Evolutionary conservation across 2,329 filamentous ascomycete species (phyloP).

Genomic region (Botrytis deweyae): DNA sequence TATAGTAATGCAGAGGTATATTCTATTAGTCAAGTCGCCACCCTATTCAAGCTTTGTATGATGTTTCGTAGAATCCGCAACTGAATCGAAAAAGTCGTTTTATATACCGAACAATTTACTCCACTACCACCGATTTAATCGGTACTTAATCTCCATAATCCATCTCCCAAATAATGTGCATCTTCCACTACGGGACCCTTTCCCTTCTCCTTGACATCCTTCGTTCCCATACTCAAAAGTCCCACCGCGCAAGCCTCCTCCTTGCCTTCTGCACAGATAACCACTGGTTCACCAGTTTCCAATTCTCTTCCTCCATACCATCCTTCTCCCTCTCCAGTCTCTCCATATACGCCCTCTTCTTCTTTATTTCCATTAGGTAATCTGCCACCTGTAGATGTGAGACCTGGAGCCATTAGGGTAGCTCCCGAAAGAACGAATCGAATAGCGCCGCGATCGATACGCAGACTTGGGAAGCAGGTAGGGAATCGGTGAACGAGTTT

Average conservation of each 20-base stretch:
- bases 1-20: not conserved
- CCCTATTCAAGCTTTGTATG: not conserved
- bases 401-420: constrained; percentile 90
- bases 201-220: constrained; percentile 89
- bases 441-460: constrained; percentile 94
- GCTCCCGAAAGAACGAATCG: constrained; percentile 93
- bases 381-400: constrained; percentile 80
- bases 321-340: constrained; percentile 41
- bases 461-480: constrained; percentile 74
- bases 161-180: constrained; percentile 91
- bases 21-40: not conserved
- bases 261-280: constrained; percentile 91
- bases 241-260: constrained; percentile 87
- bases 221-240: constrained; percentile 76
- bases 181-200: constrained; percentile 94
- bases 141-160: constrained; percentile 66
- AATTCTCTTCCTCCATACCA: constrained; percentile 64
- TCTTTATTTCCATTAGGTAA: constrained; percentile 56
- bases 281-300: constrained; percentile 78
- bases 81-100: not conserved
- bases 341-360: constrained; percentile 41
- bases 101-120: not conserved
- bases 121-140: constrained; percentile 24
- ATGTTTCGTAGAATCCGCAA: not conserved
- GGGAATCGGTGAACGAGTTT: constrained; percentile 89